Base-by-base conservation (phyloP, 1,284 basidiomycete genomes). In the Thecaphora frezii region DNA sequence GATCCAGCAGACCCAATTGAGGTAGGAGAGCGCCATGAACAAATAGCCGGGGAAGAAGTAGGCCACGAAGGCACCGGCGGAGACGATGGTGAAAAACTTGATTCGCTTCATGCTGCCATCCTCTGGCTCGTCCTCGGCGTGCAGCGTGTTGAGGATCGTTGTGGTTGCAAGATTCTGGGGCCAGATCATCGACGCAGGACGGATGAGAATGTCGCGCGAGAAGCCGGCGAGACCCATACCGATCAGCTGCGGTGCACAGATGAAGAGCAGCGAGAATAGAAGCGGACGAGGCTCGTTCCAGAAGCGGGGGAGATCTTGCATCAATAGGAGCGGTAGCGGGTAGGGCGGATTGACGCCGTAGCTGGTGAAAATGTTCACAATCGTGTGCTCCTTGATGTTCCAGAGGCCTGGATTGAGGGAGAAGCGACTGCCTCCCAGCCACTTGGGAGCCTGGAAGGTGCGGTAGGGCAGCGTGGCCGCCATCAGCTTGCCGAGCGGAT, bases 51-150 rank as follows among this genome's bases (percentile, higher is more conserved):
- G 74, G 41, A 78, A 56, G 33, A 70, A 71, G 81, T 87, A 93
- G 80, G 86, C 96, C 78, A 94, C 90, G 81, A 92, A 96, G 4
- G 74, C 63, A n/a, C 51, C 21, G 1, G 51, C 19, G 14, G 74
- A 67, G 0, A 51, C 50, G 18, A 66, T 30, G 33, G 49, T 43
- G 46, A 75, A 78, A 51, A 69, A 70, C 9, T 54, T 58, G 47
- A 39, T 54, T 21, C 48, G 69, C 40, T 54, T 50, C 73, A 93
- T 87, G 69, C 82, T 43, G 38, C 51, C 33, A 3, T 56, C 58
- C 3, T 43, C 25, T 1, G 60, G 37, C 8, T 62, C 59, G 28
- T 58, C 57, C 24, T 66, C 54, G 24, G 59, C 64, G 39, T 77
- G 76, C 0, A 77, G 52, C 8, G 74, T 61, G 44, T 65, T 69